Percentiles rank a stretch among this genome's conserved stretches.
These are phyloP conservation scores for Lipomyces oligophaga DNA, from an alignment of 805 yeast species.

Conservation along the genomic window DNA sequence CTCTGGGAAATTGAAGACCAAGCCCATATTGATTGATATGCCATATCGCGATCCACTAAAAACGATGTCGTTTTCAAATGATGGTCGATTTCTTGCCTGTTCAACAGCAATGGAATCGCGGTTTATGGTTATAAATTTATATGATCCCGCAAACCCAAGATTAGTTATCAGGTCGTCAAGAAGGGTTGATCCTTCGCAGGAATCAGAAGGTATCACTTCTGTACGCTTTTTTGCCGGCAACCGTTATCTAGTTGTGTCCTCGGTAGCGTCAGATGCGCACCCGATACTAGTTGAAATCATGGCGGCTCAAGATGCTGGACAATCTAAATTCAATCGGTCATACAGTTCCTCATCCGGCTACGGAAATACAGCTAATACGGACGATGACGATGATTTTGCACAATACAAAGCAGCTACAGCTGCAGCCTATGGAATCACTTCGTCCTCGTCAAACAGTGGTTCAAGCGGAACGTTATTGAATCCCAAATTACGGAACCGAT, in stretches of 20 bases:
- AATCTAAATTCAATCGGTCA: slow-evolving; percentile 9
- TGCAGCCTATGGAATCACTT: not conserved
- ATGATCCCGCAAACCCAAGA: slow-evolving; percentile 60
- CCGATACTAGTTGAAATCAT: slow-evolving; percentile 65
- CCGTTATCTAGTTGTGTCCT: slow-evolving; percentile 48
- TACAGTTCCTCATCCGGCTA: slow-evolving; percentile 11
- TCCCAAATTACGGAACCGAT: slow-evolving; percentile 56
- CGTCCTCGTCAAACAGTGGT: slow-evolving; percentile 8
- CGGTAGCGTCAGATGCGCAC: slow-evolving; percentile 60
- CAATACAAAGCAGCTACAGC: not conserved
- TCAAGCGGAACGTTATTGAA: slow-evolving; percentile 43
- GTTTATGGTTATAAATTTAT: slow-evolving; percentile 67
- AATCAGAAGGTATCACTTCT: slow-evolving; percentile 86
- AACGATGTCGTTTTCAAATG: slow-evolving; percentile 65
- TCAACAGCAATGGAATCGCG: slow-evolving; percentile 75
- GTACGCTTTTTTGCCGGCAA: slow-evolving; percentile 68
- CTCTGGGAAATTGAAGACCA: too few species aligned
- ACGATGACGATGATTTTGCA: slow-evolving; percentile 8
- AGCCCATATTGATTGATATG: slow-evolving; percentile 67
- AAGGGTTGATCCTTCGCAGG: slow-evolving; percentile 59
- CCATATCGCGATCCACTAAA: slow-evolving; percentile 87
- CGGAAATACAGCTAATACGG: not conserved
- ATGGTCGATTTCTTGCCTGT: slow-evolving; percentile 67
- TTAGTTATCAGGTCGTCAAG: slow-evolving; percentile 65
- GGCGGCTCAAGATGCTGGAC: slow-evolving; percentile 3